Conservation (phyloP, 2,329 filamentous ascomycete genomes). For the Dactylellina sp. region DNA sequence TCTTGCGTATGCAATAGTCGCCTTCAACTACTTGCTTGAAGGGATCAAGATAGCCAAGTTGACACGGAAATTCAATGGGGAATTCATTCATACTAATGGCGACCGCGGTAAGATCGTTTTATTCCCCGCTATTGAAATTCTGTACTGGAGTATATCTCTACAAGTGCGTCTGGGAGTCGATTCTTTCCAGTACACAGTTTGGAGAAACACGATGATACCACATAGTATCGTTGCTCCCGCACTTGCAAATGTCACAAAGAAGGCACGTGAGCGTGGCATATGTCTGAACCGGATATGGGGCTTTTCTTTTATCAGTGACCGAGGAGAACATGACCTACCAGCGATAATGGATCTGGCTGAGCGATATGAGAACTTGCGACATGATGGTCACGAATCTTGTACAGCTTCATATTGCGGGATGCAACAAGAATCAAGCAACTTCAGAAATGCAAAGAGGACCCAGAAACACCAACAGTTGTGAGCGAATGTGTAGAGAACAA, state of each 20-base stretch:
- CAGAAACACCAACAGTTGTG: not conserved
- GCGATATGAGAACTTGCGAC: conserved; percentile 15
- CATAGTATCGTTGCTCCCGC: conserved; percentile 17
- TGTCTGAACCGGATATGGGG: conserved; percentile 29
- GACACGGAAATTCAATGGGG: not conserved
- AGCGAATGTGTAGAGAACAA: conserved; percentile 6
- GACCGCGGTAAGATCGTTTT: conserved; percentile 9
- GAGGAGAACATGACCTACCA: conserved; percentile 34
- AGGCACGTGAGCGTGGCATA: conserved; percentile 20
- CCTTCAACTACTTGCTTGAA: conserved; percentile 25
- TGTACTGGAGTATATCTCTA: conserved; percentile 23
- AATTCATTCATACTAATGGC: not conserved
- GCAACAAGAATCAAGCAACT: conserved; percentile 29
- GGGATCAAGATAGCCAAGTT: not conserved
- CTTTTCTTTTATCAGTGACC: conserved; percentile 19
- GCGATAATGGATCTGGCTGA: conserved; percentile 28
- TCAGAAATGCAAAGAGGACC: conserved; percentile 18
- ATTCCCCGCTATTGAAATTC: conserved; percentile 26
- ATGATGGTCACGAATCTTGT: conserved; percentile 25
- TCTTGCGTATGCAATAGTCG: conserved; percentile 7
- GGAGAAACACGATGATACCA: conserved; percentile 45
- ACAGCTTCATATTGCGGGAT: conserved; percentile 32
- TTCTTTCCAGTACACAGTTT: not conserved
- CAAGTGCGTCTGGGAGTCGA: conserved; percentile 10
- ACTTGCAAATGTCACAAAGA: conserved; percentile 8